Conservation (phyloP, 75 land plant species). For the Cupressus sempervirens region DNA sequence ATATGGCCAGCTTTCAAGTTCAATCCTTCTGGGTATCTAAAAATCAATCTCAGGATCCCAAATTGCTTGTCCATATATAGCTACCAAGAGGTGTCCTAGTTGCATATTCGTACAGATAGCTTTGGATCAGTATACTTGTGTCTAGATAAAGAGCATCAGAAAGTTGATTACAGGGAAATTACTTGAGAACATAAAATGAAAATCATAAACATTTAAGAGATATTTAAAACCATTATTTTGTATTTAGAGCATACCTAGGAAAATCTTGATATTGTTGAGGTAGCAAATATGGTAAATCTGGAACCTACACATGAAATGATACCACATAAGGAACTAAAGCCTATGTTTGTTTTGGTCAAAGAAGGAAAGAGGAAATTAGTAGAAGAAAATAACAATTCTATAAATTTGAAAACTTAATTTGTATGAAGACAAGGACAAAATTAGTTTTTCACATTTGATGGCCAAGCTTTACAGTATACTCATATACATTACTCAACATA, state of each 20-base stretch:
- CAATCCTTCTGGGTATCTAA: neutral
- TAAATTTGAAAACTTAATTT: neutral
- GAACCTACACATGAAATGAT: slow-evolving; percentile 56
- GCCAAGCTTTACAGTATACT: neutral
- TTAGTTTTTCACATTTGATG: neutral
- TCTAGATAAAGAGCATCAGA: neutral
- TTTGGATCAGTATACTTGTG: neutral
- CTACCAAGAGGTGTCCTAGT: neutral
- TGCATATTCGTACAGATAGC: neutral
- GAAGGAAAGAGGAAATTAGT: neutral
- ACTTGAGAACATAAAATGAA: neutral
- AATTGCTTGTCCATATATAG: neutral
- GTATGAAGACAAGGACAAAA: neutral
- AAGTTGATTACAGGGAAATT: neutral
- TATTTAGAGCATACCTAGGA: slow-evolving; percentile 54
- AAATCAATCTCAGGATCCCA: neutral
- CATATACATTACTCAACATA: neutral
- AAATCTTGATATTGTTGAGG: slow-evolving; percentile 77
- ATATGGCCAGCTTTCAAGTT: neutral
- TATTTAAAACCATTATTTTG: neutral
- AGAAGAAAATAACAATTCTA: neutral
- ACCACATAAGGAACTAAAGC: neutral
- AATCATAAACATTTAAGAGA: neutral
- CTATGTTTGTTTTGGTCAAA: neutral
- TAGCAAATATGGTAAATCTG: slow-evolving; percentile 81